Conservation (phyloP, 2,329 filamentous ascomycete species). For the Thermoascus crustaceus region DNA sequence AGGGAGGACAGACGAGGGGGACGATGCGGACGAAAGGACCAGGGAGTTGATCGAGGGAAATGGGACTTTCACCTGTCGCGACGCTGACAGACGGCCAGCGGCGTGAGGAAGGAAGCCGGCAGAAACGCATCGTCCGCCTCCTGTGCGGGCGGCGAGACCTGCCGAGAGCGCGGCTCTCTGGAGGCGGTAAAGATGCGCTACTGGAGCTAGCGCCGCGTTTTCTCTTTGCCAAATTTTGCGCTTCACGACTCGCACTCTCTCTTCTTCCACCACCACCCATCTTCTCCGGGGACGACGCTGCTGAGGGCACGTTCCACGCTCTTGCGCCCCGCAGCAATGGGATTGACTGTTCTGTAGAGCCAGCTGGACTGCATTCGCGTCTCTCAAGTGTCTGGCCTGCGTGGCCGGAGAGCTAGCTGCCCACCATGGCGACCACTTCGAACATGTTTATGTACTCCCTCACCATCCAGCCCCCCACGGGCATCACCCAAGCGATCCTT, state of each 20-base stretch:
- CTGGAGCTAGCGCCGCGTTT: no score
- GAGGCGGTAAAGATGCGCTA: no score
- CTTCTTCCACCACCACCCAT: no score
- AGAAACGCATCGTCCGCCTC: constrained; percentile 27
- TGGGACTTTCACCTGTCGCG: no score
- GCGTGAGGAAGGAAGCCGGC: constrained; percentile 23
- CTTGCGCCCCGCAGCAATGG: constrained; percentile 26
- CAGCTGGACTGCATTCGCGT: constrained; percentile 20
- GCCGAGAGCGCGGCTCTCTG: constrained; percentile 3
- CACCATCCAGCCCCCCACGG: constrained; percentile 86
- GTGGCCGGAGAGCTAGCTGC: constrained; percentile 15
- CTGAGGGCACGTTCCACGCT: constrained; percentile 18
- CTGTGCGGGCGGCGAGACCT: constrained; percentile 1
- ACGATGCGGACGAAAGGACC: not conserved
- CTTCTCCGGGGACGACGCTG: constrained; percentile 16
- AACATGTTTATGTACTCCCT: constrained; percentile 98
- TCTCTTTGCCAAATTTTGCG: no score
- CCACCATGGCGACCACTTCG: constrained; percentile 87
- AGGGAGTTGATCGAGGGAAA: constrained; percentile 3
- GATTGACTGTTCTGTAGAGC: constrained; percentile 23
- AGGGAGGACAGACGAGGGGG: not conserved
- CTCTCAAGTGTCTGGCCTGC: constrained; percentile 12
- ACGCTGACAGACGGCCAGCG: no score
- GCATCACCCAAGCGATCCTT: constrained; percentile 80
- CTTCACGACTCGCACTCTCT: no score